Percentiles rank a stretch among this genome's conserved stretches.
Conservation (phyloP, 176 grass and related monocot species). For the Aegilops speltoides region DNA sequence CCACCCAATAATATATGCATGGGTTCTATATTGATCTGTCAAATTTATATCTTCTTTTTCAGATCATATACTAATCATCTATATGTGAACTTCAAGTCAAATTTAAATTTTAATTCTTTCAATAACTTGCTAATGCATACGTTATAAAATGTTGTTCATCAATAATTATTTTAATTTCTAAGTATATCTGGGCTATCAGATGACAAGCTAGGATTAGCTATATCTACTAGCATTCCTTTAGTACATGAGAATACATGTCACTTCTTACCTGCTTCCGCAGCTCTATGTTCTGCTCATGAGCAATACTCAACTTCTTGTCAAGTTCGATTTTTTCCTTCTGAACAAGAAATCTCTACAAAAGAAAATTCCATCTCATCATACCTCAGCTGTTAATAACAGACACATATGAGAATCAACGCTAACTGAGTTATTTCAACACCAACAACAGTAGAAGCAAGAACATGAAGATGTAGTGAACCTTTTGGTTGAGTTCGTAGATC, state of each 20-base stretch:
- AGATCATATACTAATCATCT: too few relatives aligned
- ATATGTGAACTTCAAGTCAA: too few relatives aligned
- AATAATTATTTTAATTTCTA: too few relatives aligned
- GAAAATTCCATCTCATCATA: neutral
- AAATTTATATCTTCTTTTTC: too few relatives aligned
- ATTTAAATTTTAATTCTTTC: too few relatives aligned
- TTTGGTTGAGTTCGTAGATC: constrained; percentile 28
- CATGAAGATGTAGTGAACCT: constrained; percentile 20
- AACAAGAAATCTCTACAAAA: constrained; percentile 3
- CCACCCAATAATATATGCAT: too few relatives aligned
- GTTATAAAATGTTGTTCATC: too few relatives aligned
- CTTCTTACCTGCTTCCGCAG: constrained; percentile 19
- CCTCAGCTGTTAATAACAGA: neutral
- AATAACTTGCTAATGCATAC: too few relatives aligned
- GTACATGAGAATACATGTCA: neutral
- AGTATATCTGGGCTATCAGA: too few relatives aligned
- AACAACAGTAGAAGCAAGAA: neutral
- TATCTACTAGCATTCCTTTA: too few relatives aligned
- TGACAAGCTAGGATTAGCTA: too few relatives aligned
- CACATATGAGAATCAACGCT: neutral
- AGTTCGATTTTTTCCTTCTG: constrained; percentile 29
- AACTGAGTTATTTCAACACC: neutral
- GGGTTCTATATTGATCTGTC: too few relatives aligned
- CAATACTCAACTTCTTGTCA: constrained; percentile 22
- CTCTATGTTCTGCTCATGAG: constrained; percentile 18